These are phyloP conservation scores for Linum tenue DNA, from an alignment of 345 rosid genomes.

Conservation along the genomic window DNA sequence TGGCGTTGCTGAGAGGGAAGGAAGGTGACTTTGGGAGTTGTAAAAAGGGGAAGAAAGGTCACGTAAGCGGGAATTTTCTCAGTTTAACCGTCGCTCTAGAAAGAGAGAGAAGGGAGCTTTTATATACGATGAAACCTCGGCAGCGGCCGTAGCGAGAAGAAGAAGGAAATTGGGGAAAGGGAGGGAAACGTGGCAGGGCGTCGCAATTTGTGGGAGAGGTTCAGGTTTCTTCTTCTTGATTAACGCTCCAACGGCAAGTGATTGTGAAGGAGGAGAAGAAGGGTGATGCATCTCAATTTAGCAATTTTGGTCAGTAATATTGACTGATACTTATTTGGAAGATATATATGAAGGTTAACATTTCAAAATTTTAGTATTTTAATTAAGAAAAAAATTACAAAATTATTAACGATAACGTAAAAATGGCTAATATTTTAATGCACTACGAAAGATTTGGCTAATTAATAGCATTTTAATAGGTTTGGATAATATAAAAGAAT, in stretches of 20 bases:
- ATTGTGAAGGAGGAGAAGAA: slow-evolving; percentile 3
- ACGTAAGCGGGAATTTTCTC: neutral
- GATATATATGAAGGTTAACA: too few species aligned
- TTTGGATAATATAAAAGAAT: too few species aligned
- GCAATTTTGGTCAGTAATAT: too few species aligned
- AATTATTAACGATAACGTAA: too few species aligned
- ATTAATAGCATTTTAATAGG: too few species aligned
- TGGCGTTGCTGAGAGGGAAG: neutral
- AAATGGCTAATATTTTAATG: too few species aligned
- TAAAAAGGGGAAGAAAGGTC: slow-evolving; percentile 2
- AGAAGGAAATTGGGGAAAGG: slow-evolving; percentile 9
- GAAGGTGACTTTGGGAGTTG: slow-evolving; percentile 8
- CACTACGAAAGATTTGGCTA: too few species aligned
- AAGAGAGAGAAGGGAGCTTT: slow-evolving; percentile 18
- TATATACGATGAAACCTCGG: neutral
- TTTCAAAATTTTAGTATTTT: too few species aligned
- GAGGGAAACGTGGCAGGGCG: neutral
- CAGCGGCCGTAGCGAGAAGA: slow-evolving; percentile 50
- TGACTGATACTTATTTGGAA: too few species aligned
- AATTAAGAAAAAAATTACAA: too few species aligned
- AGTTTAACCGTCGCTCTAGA: neutral
- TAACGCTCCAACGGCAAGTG: slow-evolving; percentile 21
- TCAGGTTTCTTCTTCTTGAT: slow-evolving; percentile 23
- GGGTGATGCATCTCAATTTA: neutral
- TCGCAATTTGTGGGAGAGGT: slow-evolving; percentile 26